These are phyloP conservation scores for Chloromonas sp. DNA, from an alignment of 163 green algal species.

Conservation along the genomic window DNA sequence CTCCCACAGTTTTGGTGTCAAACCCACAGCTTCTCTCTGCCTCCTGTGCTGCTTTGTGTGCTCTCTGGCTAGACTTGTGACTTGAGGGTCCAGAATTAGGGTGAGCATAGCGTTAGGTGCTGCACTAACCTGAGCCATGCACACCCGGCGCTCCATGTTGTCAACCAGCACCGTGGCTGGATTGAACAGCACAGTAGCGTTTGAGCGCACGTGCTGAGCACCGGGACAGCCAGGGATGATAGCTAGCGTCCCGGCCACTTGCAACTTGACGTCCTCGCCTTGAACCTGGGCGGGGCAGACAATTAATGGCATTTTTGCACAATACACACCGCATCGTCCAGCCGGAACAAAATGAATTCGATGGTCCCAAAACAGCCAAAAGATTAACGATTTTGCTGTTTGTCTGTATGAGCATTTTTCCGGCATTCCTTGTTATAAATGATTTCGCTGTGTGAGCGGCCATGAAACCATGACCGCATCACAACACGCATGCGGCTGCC, in stretches of 20 bases:
- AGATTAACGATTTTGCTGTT: too few relatives aligned
- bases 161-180: conserved; percentile 11
- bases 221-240: neutral
- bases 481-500: neutral
- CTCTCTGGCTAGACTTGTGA: too few relatives aligned
- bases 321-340: neutral
- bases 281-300: conserved; percentile 16
- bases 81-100: too few relatives aligned
- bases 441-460: neutral
- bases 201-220: neutral
- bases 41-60: too few relatives aligned
- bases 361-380: conserved; percentile 8
- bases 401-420: too few relatives aligned
- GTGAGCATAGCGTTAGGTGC: too few relatives aligned
- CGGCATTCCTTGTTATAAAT: conserved; percentile 20
- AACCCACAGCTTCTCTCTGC: too few relatives aligned
- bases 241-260: neutral
- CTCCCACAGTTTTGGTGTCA: too few relatives aligned
- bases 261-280: conserved; percentile 29
- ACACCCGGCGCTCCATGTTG: neutral
- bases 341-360: neutral
- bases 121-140: conserved; percentile 6
- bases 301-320: conserved; percentile 23
- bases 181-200: conserved; percentile 5
- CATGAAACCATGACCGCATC: neutral